These are phyloP conservation scores for Starmerella kuoi DNA, from an alignment of 805 yeast genomes.

Conservation along the genomic window DNA sequence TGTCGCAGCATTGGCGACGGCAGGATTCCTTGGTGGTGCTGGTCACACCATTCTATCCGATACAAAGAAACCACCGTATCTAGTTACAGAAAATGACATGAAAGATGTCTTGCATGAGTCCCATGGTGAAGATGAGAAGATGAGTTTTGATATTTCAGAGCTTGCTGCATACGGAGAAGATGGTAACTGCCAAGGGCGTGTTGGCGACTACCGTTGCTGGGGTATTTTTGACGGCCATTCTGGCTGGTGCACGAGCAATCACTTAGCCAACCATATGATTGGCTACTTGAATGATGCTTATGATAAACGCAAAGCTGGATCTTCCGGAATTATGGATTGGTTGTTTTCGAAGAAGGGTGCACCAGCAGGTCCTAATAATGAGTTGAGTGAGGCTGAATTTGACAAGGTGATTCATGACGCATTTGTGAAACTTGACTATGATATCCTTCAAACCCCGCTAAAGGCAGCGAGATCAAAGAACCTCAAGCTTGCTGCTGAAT, in stretches of 20 bases:
- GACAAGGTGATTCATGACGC: constrained; percentile 73
- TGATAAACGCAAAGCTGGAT: constrained; percentile 37
- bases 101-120: not conserved
- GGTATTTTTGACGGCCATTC: constrained; percentile 95
- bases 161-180: constrained; percentile 18
- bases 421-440: constrained; percentile 69
- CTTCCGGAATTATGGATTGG: constrained; percentile 18
- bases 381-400: constrained; percentile 52
- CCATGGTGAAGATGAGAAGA: constrained; percentile 6
- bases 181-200: constrained; percentile 47
- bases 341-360: not conserved
- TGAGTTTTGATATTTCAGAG: constrained; percentile 12
- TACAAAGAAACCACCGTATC: too few species aligned
- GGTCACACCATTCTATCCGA: too few species aligned
- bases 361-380: constrained; percentile 32
- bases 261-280: constrained; percentile 63
- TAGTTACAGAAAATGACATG: constrained; percentile 8
- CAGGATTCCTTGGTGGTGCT: too few species aligned
- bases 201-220: constrained; percentile 49
- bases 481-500: constrained; percentile 69
- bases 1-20: too few species aligned
- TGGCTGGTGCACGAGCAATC: constrained; percentile 83
- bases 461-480: constrained; percentile 48
- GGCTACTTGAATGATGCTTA: constrained; percentile 49
- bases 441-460: constrained; percentile 64